A percentile compares a stretch with the other conserved stretches of the same genome.
phyloP scores from a whole-genome alignment of 352 stramenopile genomes.

The Vaucheria bursata region DNA sequence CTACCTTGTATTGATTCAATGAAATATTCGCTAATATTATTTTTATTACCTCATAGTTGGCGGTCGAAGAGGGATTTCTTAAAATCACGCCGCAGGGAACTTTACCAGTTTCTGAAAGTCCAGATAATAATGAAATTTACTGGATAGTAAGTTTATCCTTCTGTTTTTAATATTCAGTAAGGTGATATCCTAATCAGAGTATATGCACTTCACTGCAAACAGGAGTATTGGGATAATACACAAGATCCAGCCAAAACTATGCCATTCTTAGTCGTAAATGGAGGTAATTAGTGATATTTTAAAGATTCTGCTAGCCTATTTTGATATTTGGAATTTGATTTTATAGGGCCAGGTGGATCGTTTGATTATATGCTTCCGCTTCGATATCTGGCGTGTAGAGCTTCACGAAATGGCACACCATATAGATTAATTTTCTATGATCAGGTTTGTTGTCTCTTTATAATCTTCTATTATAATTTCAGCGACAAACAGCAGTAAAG shows the following conservation, averaged over 20 bases:
- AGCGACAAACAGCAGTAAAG: too few species aligned
- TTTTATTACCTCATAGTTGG: neutral
- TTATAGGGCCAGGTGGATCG: neutral
- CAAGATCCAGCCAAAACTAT: constrained; percentile 6
- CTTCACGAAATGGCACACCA: neutral
- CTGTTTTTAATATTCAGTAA: neutral
- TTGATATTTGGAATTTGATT: neutral
- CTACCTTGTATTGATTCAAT: constrained; percentile 3
- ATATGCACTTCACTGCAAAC: neutral
- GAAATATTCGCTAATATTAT: neutral
- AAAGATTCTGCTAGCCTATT: neutral
- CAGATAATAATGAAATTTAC: neutral
- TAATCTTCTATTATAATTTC: too few species aligned
- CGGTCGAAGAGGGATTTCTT: neutral
- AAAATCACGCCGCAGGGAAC: neutral
- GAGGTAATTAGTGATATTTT: neutral
- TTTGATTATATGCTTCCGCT: neutral
- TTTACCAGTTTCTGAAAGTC: neutral
- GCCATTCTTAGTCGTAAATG: neutral
- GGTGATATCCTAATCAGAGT: neutral
- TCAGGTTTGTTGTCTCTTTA: too few species aligned
- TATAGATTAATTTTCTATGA: constrained; percentile 4
- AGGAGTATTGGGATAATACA: neutral
- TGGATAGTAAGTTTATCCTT: neutral
- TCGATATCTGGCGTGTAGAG: constrained; percentile 3